phyloP scores from a whole-genome alignment of 148 eudicot genomes.

The Euryodendron excelsum region DNA sequence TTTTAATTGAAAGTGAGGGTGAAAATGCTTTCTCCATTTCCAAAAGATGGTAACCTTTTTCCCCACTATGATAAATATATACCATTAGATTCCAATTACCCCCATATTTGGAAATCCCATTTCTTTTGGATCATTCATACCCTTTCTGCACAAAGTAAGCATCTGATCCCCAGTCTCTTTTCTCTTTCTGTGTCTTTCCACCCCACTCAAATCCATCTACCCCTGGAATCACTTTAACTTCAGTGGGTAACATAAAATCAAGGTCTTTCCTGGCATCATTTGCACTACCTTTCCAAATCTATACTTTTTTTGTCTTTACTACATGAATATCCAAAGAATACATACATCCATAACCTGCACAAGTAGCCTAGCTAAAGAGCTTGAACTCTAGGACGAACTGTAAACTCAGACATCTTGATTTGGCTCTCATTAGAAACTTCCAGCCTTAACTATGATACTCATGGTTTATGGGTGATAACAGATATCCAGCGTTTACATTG shows the following conservation, averaged over 20 bases:
- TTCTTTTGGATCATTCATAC: not conserved
- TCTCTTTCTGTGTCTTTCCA: not conserved
- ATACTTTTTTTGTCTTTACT: not conserved
- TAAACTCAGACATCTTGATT: too few relatives aligned
- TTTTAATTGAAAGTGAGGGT: not conserved
- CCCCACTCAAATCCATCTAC: not conserved
- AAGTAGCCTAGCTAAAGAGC: too few relatives aligned
- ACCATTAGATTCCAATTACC: slow-evolving; percentile 7
- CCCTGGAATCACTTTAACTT: slow-evolving; percentile 15
- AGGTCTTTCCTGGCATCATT: slow-evolving; percentile 7
- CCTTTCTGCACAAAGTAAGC: slow-evolving; percentile 12
- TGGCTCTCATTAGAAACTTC: too few relatives aligned
- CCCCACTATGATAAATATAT: slow-evolving; percentile 9
- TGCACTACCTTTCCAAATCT: not conserved
- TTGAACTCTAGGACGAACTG: too few relatives aligned
- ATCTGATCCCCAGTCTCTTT: slow-evolving; percentile 14
- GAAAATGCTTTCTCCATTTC: slow-evolving; percentile 16
- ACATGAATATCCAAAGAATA: slow-evolving; percentile 11
- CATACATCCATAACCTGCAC: slow-evolving; percentile 2
- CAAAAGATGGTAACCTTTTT: slow-evolving; percentile 15
- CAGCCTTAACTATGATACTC: too few relatives aligned
- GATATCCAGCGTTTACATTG: too few relatives aligned
- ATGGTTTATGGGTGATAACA: too few relatives aligned
- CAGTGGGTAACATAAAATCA: not conserved
- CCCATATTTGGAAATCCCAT: not conserved